Evolutionary conservation across 768 basidiomycete genomes (phyloP).

Genomic region (Postia placenta): DNA sequence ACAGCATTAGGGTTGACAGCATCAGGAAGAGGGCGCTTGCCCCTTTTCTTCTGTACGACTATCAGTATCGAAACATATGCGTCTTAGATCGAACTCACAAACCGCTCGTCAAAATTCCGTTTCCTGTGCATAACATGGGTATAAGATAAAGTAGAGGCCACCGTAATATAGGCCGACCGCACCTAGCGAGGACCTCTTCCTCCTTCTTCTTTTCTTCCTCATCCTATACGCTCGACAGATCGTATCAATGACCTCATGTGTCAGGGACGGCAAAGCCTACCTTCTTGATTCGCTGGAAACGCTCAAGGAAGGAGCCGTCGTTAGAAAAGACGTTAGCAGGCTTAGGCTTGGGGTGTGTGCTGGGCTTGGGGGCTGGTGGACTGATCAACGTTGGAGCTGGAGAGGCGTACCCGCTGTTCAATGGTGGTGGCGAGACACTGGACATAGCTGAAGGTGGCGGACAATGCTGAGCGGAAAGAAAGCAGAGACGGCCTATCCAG

Average conservation of each 20-base stretch:
- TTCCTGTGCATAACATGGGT: conserved; percentile 38
- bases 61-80: background rate
- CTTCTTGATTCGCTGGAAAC: conserved; percentile 53
- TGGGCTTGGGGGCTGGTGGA: conserved; percentile 22
- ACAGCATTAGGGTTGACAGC: conserved; percentile 25
- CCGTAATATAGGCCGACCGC: conserved; percentile 4
- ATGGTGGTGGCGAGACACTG: conserved; percentile 14
- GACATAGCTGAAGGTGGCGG: conserved; percentile 11
- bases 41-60: conserved; percentile 43
- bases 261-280: conserved; percentile 25
- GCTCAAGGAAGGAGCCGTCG: conserved; percentile 64
- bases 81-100: conserved; percentile 35
- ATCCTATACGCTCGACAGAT: conserved; percentile 28
- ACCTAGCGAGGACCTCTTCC: conserved; percentile 48
- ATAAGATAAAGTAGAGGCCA: background rate
- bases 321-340: conserved; percentile 60
- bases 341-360: conserved; percentile 30
- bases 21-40: conserved; percentile 48
- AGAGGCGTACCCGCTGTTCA: conserved; percentile 24
- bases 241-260: background rate
- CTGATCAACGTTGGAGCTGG: conserved; percentile 18
- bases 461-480: background rate
- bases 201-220: conserved; percentile 54
- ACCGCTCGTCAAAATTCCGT: conserved; percentile 52
- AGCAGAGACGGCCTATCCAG: background rate